Percentiles rank a stretch among this genome's conserved stretches.
phyloP scores from a whole-genome alignment of 2,329 filamentous ascomycete genomes.

The Passalora sequoiae region DNA sequence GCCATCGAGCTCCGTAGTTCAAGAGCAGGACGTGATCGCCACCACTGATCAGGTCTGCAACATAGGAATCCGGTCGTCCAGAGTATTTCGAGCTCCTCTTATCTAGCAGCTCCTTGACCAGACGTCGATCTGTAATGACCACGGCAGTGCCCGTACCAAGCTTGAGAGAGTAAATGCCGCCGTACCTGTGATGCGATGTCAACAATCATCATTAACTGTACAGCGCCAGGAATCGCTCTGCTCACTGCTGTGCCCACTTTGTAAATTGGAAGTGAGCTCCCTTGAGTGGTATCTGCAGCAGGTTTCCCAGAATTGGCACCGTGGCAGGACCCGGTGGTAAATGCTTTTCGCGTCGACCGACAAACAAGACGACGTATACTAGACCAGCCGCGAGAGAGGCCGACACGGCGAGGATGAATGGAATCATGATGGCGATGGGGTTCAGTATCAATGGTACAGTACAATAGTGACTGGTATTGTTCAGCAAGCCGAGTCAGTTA shows the following conservation, averaged over 20 bases:
- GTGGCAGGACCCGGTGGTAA: constrained; percentile 37
- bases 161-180: constrained; percentile 35
- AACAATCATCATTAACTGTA: not conserved
- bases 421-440: constrained; percentile 2
- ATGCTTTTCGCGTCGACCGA: constrained; percentile 22
- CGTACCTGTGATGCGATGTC: constrained; percentile 10
- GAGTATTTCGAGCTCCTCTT: constrained; percentile 45
- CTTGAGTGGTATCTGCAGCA: constrained; percentile 37
- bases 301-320: constrained; percentile 41
- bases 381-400: constrained; percentile 9
- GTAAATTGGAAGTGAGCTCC: constrained; percentile 30
- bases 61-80: constrained; percentile 34
- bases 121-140: constrained; percentile 39
- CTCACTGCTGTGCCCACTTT: constrained; percentile 26
- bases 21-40: constrained; percentile 47
- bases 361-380: constrained; percentile 15
- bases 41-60: constrained; percentile 42
- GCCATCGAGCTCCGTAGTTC: constrained; percentile 45
- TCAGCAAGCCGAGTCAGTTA: no score
- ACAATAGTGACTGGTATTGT: no score
- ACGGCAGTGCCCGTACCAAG: constrained; percentile 39
- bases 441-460: no score
- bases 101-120: constrained; percentile 44
- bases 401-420: constrained; percentile 1
- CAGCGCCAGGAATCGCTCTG: not conserved